A percentile compares a stretch with the other conserved stretches of the same genome.
These are phyloP conservation scores for Vitis vinifera DNA, from an alignment of 164 flowering plant species.

Conservation along the genomic window ASM3070453v1 NC_081823.1:7333501-7334000, in stretches of 20 bases:
- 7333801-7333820: no score
- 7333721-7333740: not conserved
- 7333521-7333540: no score
- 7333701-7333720: not conserved
- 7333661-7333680: not conserved
- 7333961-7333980: slow-evolving; percentile 67
- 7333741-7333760: no score
- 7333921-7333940: slow-evolving; percentile 42
- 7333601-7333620: no score
- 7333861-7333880: slow-evolving; percentile 44
- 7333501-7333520: no score
- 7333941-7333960: slow-evolving; percentile 48
- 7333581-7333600: no score
- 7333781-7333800: no score
- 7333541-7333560: no score
- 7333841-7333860: not conserved
- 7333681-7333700: not conserved
- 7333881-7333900: slow-evolving; percentile 49
- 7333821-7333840: not conserved
- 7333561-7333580: no score
- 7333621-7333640: no score
- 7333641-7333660: no score
- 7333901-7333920: slow-evolving; percentile 24
- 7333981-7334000: slow-evolving; percentile 60
- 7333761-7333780: no score